Evolutionary conservation across 352 stramenopile genomes (phyloP), one percentile per base, ranked within the genome.

Genomic region (Pythium coloratum): DNA sequence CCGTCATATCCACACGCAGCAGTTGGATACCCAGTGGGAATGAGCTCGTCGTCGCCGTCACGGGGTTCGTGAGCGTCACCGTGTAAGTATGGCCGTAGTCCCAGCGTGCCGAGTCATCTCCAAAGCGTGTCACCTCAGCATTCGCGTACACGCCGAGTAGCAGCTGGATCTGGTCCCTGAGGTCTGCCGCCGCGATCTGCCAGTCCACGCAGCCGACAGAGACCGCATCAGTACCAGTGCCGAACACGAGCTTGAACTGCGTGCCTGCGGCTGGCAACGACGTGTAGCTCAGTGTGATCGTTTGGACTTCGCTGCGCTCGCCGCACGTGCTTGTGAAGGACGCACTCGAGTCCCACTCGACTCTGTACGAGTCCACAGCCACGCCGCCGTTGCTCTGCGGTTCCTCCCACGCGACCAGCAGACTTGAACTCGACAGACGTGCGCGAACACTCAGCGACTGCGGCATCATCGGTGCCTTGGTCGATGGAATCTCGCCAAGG

Each of bases 321-420:
- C 87, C 87, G 50, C 87, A 95, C 33, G 75, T 53, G 50, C 82
- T 93, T 12, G 84, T 86, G 70, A 98, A 98, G 16, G 84, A 88
- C n/a, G 86, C 66, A 14, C 73, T 89, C 24, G 82, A 78, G 76
- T 99, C 96, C 96, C 96, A 99, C 76, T 99, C 96, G n/a, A 98
- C 84, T 20, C 92, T 75, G 73, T 98, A 99, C 44, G 85, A 85
- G 5, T 76, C 88, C 36, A 96, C 76, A 0, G 70, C 55, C 24
- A 91, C 81, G 30, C 92, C 95, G n/a, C 96, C 95, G 42, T 93
- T 69, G 47, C 76, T 88, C 33, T 78, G 63, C 18, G 96, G 96
- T 3, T 82, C 80, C 51, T 85, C 82, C 88, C 88, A 96, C 24
- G 90, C 76, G 6, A 89, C 74, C 40, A 94, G 50, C 34, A 92